Evolutionary conservation across 192 early-diverging fungal genomes (phyloP), one percentile per base, ranked within the genome.

Genomic region (Backusella tarrabulga): DNA sequence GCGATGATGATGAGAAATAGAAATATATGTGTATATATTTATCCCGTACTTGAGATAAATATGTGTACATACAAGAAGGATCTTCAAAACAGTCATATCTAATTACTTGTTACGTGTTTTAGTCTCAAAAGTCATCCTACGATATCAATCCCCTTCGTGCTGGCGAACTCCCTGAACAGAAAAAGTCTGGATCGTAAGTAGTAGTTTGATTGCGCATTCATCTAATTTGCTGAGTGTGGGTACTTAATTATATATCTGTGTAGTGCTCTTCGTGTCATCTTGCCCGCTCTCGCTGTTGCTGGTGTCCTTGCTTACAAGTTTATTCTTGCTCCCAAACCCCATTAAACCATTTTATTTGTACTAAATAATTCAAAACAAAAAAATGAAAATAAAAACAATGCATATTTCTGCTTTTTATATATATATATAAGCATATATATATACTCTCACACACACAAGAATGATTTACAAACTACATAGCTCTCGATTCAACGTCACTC

Each of bases 231-330:
- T 50, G 14, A n/a, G 17, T 21, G 26, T 63, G 9, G 26, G 26
- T 63, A 26, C 21, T 50, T 36, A 35, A 29, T 29, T 44, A 6
- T 76, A 32, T 50, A 0, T 68, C 1, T 70, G 5, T 68, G 19
- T 67, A 82, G 80, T 71, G 68, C 74, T 36, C 32, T 82, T 26
- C 76, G 80, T 68, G 73, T 82, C 8, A 71, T 82, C 36, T 38
- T 82, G 26, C 80, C 80, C 38, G 34, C 77, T 69, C 26, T 82
- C 60, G 80, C 77, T 73, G 77, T 82, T 29, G 52, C 54, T 36
- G 80, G 76, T 78, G 56, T 75, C 26, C 41, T 82, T 60, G 76
- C 23, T 21, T 82, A 82, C 69, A 82, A 82, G 74, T 78, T 79
- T 71, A 67, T 79, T 23, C 34, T 79, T 60, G 35, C 63, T 34